Percentiles rank a stretch among this genome's conserved stretches.
phyloP scores from a whole-genome alignment of 768 basidiomycete genomes.

The Hygrocybe punicea region DNA sequence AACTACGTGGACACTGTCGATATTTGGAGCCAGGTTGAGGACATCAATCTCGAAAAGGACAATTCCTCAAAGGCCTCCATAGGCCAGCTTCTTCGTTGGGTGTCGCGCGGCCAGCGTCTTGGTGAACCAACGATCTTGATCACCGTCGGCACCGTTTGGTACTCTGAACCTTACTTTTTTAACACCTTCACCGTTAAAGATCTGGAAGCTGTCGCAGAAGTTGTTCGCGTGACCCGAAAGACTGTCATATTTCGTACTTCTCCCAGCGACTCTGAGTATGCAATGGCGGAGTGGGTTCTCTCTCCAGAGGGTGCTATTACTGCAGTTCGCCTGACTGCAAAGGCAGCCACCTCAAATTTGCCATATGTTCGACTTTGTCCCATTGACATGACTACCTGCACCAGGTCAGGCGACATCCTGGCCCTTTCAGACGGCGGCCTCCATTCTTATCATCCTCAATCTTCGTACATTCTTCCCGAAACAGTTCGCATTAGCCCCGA shows the following conservation, averaged over 20 bases:
- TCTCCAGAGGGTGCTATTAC: conserved; percentile 36
- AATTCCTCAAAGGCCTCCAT: conserved; percentile 28
- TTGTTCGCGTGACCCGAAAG: conserved; percentile 32
- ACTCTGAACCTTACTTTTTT: conserved; percentile 36
- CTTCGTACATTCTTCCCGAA: conserved; percentile 33
- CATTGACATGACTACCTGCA: conserved; percentile 36
- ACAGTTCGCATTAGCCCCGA: conserved; percentile 33
- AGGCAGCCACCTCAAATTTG: conserved; percentile 33
- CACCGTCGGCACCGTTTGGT: conserved; percentile 35
- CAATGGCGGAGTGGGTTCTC: conserved; percentile 42
- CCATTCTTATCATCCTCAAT: conserved; percentile 32
- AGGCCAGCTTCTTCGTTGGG: conserved; percentile 35
- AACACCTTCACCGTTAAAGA: conserved; percentile 38
- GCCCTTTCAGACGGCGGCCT: conserved; percentile 39
- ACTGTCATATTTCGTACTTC: conserved; percentile 38
- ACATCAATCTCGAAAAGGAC: conserved; percentile 36
- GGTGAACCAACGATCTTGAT: conserved; percentile 38
- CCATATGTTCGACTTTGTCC: conserved; percentile 39
- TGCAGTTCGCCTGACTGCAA: conserved; percentile 36
- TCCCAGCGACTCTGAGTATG: conserved; percentile 31
- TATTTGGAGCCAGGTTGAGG: conserved; percentile 33
- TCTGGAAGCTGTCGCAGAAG: conserved; percentile 33
- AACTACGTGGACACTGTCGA: conserved; percentile 36
- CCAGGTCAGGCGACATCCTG: conserved; percentile 34
- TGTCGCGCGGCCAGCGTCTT: conserved; percentile 29